A percentile compares a stretch with the other conserved stretches of the same genome.
These are phyloP conservation scores for Fraxinus baroniana DNA, from an alignment of 305 asterid genomes.

Conservation along the genomic window DNA sequence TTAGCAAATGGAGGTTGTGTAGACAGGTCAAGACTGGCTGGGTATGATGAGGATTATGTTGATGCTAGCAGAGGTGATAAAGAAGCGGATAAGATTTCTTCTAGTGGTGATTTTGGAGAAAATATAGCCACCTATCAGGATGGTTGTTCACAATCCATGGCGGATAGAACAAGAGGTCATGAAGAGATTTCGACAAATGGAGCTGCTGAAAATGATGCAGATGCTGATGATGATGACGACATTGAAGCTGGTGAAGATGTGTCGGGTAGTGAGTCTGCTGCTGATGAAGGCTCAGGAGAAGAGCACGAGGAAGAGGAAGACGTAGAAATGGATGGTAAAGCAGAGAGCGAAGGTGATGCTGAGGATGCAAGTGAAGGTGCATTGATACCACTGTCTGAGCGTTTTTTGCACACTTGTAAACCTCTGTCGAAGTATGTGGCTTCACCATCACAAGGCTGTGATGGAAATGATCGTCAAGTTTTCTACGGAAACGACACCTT, in stretches of 20 bases:
- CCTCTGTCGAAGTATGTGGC: slow-evolving; percentile 79
- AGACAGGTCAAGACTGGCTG: slow-evolving; percentile 47
- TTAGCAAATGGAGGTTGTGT: slow-evolving; percentile 39
- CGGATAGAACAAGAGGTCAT: slow-evolving; percentile 7
- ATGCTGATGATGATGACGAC: slow-evolving; percentile 63
- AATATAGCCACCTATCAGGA: slow-evolving; percentile 61
- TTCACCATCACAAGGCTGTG: slow-evolving; percentile 37
- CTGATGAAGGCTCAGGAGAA: slow-evolving; percentile 80
- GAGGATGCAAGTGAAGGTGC: slow-evolving; percentile 67
- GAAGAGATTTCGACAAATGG: slow-evolving; percentile 55
- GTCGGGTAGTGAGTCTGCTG: slow-evolving; percentile 50
- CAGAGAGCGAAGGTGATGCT: slow-evolving; percentile 68
- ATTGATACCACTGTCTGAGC: slow-evolving; percentile 57
- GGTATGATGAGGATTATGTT: slow-evolving; percentile 42
- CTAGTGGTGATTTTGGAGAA: slow-evolving; percentile 77
- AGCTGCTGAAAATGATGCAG: slow-evolving; percentile 72
- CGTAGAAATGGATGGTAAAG: slow-evolving; percentile 57
- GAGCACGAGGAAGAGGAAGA: slow-evolving; percentile 84
- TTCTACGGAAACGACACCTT: slow-evolving; percentile 88
- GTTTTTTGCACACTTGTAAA: slow-evolving; percentile 57
- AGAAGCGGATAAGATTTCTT: slow-evolving; percentile 93
- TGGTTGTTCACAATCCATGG: not conserved
- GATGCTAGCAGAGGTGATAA: slow-evolving; percentile 83
- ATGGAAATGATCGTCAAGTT: slow-evolving; percentile 40
- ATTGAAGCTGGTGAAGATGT: slow-evolving; percentile 82